phyloP scores from a whole-genome alignment of 805 yeast species.

The Wickerhamiella lipophila region DNA sequence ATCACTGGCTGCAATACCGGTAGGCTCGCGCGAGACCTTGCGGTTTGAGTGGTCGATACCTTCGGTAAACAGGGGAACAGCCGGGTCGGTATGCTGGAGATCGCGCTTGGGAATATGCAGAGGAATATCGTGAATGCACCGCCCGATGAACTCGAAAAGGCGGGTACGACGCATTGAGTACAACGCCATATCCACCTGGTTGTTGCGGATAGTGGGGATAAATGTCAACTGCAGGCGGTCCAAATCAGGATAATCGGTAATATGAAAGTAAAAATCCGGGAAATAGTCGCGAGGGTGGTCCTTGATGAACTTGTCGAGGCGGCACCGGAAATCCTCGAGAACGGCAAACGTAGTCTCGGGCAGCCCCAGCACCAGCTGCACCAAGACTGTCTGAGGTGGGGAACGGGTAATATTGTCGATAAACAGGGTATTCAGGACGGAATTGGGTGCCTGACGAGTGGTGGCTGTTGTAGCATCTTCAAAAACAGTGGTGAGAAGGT shows the following conservation, averaged over 20 bases:
- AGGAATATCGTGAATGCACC: slow-evolving; percentile 27
- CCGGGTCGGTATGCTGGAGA: slow-evolving; percentile 24
- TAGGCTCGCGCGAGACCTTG: background rate
- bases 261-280: slow-evolving; percentile 27
- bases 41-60: slow-evolving; percentile 4
- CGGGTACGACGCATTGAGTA: slow-evolving; percentile 26
- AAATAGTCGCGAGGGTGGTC: slow-evolving; percentile 28
- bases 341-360: slow-evolving; percentile 30
- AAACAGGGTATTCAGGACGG: slow-evolving; percentile 29
- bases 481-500: slow-evolving; percentile 30
- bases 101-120: slow-evolving; percentile 28
- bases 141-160: slow-evolving; percentile 24
- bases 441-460: slow-evolving; percentile 30
- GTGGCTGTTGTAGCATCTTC: slow-evolving; percentile 21
- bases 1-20: background rate
- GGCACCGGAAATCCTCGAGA: slow-evolving; percentile 24
- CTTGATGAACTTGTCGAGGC: slow-evolving; percentile 24
- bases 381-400: slow-evolving; percentile 22
- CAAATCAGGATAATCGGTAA: slow-evolving; percentile 27
- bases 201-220: slow-evolving; percentile 25
- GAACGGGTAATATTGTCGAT: slow-evolving; percentile 31
- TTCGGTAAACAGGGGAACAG: slow-evolving; percentile 24
- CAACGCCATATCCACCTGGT: slow-evolving; percentile 25
- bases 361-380: slow-evolving; percentile 25
- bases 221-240: slow-evolving; percentile 26